Percentiles rank a stretch among this genome's conserved stretches.
phyloP scores from a whole-genome alignment of 768 basidiomycete genomes.

The Pleurotus giganteus region DNA sequence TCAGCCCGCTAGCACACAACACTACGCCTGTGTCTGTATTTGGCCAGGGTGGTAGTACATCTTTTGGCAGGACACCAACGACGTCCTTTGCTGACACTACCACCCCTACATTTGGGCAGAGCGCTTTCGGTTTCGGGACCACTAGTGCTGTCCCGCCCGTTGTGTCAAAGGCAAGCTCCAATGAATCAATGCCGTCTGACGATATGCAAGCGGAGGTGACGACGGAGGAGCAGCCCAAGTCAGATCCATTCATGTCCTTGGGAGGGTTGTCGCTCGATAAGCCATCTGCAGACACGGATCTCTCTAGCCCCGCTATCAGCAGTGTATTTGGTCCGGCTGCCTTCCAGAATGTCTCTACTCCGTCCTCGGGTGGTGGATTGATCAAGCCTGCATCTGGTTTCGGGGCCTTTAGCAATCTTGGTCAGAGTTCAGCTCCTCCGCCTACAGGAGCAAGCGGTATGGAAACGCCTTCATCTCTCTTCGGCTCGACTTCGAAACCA shows the following conservation, averaged over 20 bases:
- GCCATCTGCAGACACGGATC: neutral
- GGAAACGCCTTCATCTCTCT: conserved; percentile 4
- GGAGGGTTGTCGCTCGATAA: conserved; percentile 5
- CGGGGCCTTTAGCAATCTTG: neutral
- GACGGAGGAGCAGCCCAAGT: neutral
- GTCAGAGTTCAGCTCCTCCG: conserved; percentile 13
- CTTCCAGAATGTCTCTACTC: conserved; percentile 15
- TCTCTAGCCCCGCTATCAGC: conserved; percentile 1
- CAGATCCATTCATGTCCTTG: neutral
- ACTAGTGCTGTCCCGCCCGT: neutral
- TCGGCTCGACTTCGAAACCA: conserved; percentile 8
- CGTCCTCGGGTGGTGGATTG: conserved; percentile 20
- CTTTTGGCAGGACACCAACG: neutral
- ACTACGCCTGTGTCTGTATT: conserved; percentile 3
- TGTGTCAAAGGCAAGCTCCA: neutral
- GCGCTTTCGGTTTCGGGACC: conserved; percentile 14
- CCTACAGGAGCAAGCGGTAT: neutral
- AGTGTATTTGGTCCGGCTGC: conserved; percentile 20
- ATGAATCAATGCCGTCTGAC: neutral
- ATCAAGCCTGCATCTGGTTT: conserved; percentile 14
- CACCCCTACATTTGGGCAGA: conserved; percentile 12
- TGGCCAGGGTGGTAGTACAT: neutral
- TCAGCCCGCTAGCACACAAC: neutral
- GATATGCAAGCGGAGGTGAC: neutral
- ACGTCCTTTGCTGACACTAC: neutral